Percentiles rank a stretch among this genome's conserved stretches.
Conservation (phyloP, 2,329 filamentous ascomycete species). For the Penicillium sp. region DNA sequence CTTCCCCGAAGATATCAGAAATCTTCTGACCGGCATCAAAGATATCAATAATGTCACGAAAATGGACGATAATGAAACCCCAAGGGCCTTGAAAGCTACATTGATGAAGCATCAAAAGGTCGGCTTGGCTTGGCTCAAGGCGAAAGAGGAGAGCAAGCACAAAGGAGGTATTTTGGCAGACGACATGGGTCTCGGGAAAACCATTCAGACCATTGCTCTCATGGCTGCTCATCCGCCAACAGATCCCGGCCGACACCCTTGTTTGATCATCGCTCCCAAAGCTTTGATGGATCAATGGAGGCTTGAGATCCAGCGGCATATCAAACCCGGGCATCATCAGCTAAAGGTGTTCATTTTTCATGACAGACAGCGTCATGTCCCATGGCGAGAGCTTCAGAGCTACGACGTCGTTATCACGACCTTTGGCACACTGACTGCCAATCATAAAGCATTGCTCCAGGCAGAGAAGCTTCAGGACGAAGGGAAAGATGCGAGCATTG, state of each 20-base stretch:
- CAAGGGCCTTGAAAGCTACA: constrained; percentile 62
- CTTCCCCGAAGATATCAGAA: constrained; percentile 65
- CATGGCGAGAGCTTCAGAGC: constrained; percentile 59
- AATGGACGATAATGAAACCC: constrained; percentile 65
- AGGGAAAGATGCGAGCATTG: constrained; percentile 34
- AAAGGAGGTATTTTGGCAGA: constrained; percentile 76
- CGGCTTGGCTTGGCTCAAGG: constrained; percentile 71
- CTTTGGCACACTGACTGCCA: constrained; percentile 67
- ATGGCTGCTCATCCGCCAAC: constrained; percentile 66
- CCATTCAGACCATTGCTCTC: constrained; percentile 75
- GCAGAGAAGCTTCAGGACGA: constrained; percentile 51
- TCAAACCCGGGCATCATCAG: constrained; percentile 55
- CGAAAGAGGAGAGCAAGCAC: constrained; percentile 66
- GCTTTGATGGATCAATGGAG: constrained; percentile 82
- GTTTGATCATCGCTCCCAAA: constrained; percentile 77
- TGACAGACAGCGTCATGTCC: constrained; percentile 55
- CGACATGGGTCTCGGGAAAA: constrained; percentile 83
- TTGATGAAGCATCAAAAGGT: constrained; percentile 81
- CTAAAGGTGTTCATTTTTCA: constrained; percentile 70
- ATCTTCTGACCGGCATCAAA: constrained; percentile 68
- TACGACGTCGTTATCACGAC: constrained; percentile 78
- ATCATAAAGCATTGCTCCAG: constrained; percentile 61
- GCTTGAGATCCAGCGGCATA: constrained; percentile 69
- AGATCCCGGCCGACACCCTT: constrained; percentile 63
- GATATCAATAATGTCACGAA: constrained; percentile 65